A percentile compares a stretch with the other conserved stretches of the same genome.
Evolutionary conservation across 2,329 filamentous ascomycete genomes (phyloP).

Genomic region (Pezicula carpinea): DNA sequence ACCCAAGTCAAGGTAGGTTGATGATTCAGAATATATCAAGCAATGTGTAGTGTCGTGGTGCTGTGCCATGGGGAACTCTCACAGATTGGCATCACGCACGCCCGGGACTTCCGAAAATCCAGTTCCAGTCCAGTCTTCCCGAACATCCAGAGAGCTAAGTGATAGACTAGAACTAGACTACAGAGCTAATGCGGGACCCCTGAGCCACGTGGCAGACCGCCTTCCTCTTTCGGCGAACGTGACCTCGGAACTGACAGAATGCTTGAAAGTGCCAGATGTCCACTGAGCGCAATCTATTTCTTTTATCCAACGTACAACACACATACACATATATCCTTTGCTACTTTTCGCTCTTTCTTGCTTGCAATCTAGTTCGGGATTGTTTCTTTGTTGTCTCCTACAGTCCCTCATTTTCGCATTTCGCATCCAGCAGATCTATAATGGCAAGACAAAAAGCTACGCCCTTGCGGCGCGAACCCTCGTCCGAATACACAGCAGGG

Average conservation of each 20-base stretch:
- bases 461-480: slow-evolving; percentile 60
- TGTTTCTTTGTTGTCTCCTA: not conserved
- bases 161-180: no score
- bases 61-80: no score
- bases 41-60: no score
- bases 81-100: no score
- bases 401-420: not conserved
- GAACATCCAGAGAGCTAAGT: no score
- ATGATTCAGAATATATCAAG: no score
- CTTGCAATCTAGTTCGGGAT: not conserved
- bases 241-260: not conserved
- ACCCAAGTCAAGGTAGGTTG: no score
- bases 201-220: not conserved
- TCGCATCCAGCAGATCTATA: not conserved
- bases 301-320: not conserved
- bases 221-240: not conserved
- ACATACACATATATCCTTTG: not conserved
- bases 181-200: not conserved
- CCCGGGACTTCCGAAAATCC: no score
- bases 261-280: not conserved
- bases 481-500: slow-evolving; percentile 56
- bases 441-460: slow-evolving; percentile 46
- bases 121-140: no score
- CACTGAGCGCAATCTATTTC: not conserved
- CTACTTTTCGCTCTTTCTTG: not conserved